phyloP scores from a whole-genome alignment of 2,329 filamentous ascomycete species.

The Aspergillus sp. region DNA sequence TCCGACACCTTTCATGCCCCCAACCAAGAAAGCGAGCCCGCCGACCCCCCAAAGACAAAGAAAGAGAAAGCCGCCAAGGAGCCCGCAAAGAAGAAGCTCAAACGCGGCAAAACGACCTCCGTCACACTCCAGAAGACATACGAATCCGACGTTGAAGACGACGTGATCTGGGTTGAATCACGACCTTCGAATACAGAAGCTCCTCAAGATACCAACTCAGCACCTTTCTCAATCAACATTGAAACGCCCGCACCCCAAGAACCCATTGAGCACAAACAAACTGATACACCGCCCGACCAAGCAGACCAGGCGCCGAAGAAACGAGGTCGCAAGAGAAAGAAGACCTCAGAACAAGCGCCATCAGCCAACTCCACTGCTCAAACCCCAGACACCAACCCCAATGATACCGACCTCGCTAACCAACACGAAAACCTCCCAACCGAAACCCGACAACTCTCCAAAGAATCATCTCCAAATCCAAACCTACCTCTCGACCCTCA shows the following conservation, averaged over 20 bases:
- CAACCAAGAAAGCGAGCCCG: background rate
- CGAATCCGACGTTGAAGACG: slow-evolving; percentile 36
- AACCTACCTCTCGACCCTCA: background rate
- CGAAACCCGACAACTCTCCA: background rate
- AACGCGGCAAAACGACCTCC: slow-evolving; percentile 45
- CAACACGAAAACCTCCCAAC: background rate
- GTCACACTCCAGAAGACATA: slow-evolving; percentile 29
- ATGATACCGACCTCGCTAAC: background rate
- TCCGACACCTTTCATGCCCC: background rate
- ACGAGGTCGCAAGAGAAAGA: slow-evolving; percentile 44
- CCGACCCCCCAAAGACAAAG: background rate
- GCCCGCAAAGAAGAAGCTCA: slow-evolving; percentile 44
- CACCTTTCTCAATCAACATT: background rate
- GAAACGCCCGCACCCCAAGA: background rate
- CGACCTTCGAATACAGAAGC: slow-evolving; percentile 17
- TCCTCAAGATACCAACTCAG: background rate
- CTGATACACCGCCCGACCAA: background rate
- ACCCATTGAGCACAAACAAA: background rate
- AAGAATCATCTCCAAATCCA: background rate
- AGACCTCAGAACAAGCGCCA: slow-evolving; percentile 24
- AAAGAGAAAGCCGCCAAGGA: slow-evolving; percentile 21
- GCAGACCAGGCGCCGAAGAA: slow-evolving; percentile 35
- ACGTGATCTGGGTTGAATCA: slow-evolving; percentile 44
- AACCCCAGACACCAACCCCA: slow-evolving; percentile 5
- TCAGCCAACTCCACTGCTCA: slow-evolving; percentile 9